Evolutionary conservation across 148 eudicot species (phyloP).

Genomic region (Nepenthes gracilis): DNA sequence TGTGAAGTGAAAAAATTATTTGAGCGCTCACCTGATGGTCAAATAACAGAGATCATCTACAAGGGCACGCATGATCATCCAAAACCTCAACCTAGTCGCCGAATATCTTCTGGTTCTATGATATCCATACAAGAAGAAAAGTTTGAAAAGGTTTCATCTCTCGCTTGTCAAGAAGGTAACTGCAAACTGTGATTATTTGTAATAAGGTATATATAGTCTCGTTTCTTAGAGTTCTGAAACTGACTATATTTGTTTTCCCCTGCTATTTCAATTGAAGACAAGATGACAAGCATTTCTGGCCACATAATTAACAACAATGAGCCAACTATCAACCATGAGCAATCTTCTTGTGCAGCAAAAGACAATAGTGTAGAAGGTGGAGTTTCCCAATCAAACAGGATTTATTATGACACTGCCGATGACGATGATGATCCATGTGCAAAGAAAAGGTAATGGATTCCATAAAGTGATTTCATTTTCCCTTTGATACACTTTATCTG

Average conservation of each 20-base stretch:
- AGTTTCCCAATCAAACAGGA: slow-evolving; percentile 32
- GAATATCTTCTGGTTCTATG: slow-evolving; percentile 68
- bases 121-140: slow-evolving; percentile 69
- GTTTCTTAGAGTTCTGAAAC: slow-evolving; percentile 2
- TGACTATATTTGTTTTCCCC: slow-evolving; percentile 1
- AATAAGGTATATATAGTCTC: background rate
- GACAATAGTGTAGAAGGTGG: slow-evolving; percentile 43
- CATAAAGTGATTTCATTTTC: background rate
- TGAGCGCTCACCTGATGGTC: slow-evolving; percentile 82
- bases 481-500: background rate
- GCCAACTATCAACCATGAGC: slow-evolving; percentile 38
- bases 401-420: slow-evolving; percentile 34
- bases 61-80: slow-evolving; percentile 97
- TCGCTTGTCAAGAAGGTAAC: slow-evolving; percentile 63
- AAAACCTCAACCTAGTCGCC: slow-evolving; percentile 85
- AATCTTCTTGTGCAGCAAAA: slow-evolving; percentile 48
- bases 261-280: slow-evolving; percentile 25
- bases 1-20: slow-evolving; percentile 97
- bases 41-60: slow-evolving; percentile 81
- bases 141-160: slow-evolving; percentile 35
- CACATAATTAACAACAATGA: slow-evolving; percentile 36
- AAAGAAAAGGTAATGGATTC: slow-evolving; percentile 49
- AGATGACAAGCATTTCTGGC: slow-evolving; percentile 22
- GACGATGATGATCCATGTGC: slow-evolving; percentile 77
- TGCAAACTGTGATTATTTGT: background rate